Conservation (phyloP, 345 rosid species). For the Citrus hindsii region DNA sequence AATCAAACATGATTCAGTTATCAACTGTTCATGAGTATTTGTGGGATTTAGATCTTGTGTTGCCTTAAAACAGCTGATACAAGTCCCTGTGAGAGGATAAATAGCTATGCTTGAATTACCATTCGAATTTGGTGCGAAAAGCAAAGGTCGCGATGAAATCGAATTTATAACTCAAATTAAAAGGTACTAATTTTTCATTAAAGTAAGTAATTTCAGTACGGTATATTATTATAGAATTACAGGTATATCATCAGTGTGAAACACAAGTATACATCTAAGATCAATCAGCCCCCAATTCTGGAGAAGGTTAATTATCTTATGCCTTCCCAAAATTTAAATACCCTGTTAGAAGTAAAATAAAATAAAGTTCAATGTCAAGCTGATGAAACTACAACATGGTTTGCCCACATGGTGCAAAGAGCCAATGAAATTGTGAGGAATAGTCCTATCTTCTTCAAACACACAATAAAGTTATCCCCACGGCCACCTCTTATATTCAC, state of each 20-base stretch:
- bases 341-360: conserved; percentile 18
- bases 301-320: conserved; percentile 3
- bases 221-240: not conserved
- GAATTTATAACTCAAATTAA: too few relatives aligned
- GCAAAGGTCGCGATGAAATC: too few relatives aligned
- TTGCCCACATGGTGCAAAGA: conserved; percentile 48
- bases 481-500: conserved; percentile 21
- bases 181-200: not conserved
- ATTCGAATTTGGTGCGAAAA: too few relatives aligned
- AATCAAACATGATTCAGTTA: too few relatives aligned
- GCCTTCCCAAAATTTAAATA: conserved; percentile 21
- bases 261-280: not conserved
- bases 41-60: too few relatives aligned
- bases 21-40: too few relatives aligned
- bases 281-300: conserved; percentile 11
- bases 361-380: conserved; percentile 5
- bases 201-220: not conserved
- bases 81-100: too few relatives aligned
- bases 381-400: conserved; percentile 26
- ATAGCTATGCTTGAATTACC: too few relatives aligned
- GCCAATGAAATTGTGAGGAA: conserved; percentile 62
- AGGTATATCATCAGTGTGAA: not conserved
- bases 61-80: too few relatives aligned
- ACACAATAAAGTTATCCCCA: conserved; percentile 21
- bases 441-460: conserved; percentile 54